These are phyloP conservation scores for Rhodomyrtus tomentosa DNA, from an alignment of 345 rosid genomes.

Conservation along the genomic window DNA sequence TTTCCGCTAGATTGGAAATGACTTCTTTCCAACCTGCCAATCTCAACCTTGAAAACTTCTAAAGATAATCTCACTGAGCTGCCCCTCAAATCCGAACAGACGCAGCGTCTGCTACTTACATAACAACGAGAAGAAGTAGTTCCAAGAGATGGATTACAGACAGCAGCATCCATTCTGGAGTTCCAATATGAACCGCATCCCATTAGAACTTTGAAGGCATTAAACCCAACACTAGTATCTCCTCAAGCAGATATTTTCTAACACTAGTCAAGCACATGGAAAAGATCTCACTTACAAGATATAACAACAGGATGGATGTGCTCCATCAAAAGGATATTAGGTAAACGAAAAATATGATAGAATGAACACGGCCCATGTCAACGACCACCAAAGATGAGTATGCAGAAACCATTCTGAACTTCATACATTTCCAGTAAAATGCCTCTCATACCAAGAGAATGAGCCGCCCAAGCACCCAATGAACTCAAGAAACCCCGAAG, in stretches of 20 bases:
- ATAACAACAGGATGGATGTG: not conserved
- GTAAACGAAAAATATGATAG: not conserved
- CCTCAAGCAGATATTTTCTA: not conserved
- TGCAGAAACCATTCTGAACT: not conserved
- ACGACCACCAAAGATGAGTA: not conserved
- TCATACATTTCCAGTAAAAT: not conserved
- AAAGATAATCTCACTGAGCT: conserved; percentile 14
- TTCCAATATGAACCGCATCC: not conserved
- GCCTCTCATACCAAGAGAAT: not conserved
- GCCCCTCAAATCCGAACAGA: conserved; percentile 7
- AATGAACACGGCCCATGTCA: not conserved
- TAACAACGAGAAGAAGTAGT: not conserved
- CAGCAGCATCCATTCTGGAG: not conserved
- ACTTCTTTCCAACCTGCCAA: conserved; percentile 13
- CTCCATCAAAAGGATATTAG: not conserved
- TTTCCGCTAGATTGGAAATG: conserved; percentile 11
- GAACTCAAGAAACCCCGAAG: not conserved
- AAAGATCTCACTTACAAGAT: not conserved
- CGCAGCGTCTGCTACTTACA: not conserved
- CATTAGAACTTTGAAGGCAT: not conserved
- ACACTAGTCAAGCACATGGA: not conserved
- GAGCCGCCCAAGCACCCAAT: not conserved
- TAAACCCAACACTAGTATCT: not conserved
- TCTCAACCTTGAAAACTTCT: conserved; percentile 19
- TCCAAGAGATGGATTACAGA: not conserved